A percentile compares a stretch with the other conserved stretches of the same genome.
These are phyloP conservation scores for Gillenia trifoliata DNA, from an alignment of 306 rosid species.

Conservation along the genomic window DNA sequence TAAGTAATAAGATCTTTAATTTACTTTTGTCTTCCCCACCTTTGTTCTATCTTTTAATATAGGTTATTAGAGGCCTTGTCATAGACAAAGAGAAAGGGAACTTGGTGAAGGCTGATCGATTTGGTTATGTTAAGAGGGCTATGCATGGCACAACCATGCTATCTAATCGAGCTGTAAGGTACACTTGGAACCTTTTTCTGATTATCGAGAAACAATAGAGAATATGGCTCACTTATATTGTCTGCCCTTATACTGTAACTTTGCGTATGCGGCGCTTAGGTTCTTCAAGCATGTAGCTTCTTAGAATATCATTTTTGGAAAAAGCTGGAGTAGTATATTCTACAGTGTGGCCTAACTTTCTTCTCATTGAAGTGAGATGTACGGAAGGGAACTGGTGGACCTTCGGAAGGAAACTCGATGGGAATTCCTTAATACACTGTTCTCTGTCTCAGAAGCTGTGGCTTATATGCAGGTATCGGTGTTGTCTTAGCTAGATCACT, in stretches of 20 bases:
- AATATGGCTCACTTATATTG: background rate
- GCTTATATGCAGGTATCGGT: constrained; percentile 91
- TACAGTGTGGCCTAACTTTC: constrained; percentile 43
- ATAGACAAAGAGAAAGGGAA: constrained; percentile 95
- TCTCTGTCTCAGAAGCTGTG: constrained; percentile 98
- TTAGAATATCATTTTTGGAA: background rate
- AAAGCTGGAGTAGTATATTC: constrained; percentile 32
- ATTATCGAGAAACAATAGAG: background rate
- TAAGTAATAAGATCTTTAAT: constrained; percentile 4
- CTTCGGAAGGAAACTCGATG: constrained; percentile 83
- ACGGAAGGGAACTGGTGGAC: constrained; percentile 97
- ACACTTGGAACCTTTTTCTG: constrained; percentile 27
- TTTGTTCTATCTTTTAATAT: constrained; percentile 1
- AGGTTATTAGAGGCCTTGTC: constrained; percentile 99
- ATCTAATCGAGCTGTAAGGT: constrained; percentile 87
- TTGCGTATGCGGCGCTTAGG: constrained; percentile 2
- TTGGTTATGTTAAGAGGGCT: constrained; percentile 90
- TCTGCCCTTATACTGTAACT: constrained; percentile 8
- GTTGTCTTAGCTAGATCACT: background rate
- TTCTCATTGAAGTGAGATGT: constrained; percentile 82
- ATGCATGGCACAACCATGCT: constrained; percentile 96
- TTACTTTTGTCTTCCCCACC: background rate
- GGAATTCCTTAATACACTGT: constrained; percentile 92
- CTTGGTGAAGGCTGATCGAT: constrained; percentile 94
- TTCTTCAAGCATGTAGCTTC: constrained; percentile 14